Evolutionary conservation across 345 rosid genomes (phyloP).

Genomic region (Euclidium syriacum): DNA sequence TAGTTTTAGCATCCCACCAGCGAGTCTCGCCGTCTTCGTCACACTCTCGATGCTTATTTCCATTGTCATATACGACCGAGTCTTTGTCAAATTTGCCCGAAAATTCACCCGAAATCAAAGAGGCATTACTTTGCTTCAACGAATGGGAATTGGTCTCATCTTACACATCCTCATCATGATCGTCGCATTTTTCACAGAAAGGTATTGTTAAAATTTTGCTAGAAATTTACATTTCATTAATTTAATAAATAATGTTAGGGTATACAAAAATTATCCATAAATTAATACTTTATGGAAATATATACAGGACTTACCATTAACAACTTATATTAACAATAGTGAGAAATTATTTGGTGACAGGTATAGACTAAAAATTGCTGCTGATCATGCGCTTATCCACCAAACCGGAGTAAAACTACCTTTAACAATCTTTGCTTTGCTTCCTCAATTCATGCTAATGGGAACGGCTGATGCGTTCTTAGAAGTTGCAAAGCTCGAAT

Average conservation of each 20-base stretch:
- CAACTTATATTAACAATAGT: not conserved
- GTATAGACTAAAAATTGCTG: conserved; percentile 50
- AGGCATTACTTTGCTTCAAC: conserved; percentile 68
- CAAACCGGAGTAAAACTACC: conserved; percentile 41
- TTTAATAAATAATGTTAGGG: too few relatives aligned
- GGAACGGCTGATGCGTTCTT: conserved; percentile 70
- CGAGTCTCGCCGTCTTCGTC: conserved; percentile 53
- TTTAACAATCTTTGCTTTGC: conserved; percentile 47
- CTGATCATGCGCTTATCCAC: conserved; percentile 23
- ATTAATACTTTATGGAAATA: too few relatives aligned
- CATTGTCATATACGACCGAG: conserved; percentile 49
- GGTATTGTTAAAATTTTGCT: conserved; percentile 12
- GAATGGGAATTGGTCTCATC: conserved; percentile 65
- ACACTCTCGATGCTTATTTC: conserved; percentile 64
- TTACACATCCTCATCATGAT: conserved; percentile 51
- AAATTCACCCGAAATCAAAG: conserved; percentile 56
- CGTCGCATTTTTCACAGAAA: conserved; percentile 44
- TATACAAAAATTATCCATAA: too few relatives aligned
- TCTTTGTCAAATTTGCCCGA: conserved; percentile 37
- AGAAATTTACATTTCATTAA: too few relatives aligned
- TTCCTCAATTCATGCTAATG: conserved; percentile 68
- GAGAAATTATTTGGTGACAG: conserved; percentile 17
- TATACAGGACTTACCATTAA: too few relatives aligned
- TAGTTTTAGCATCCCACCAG: conserved; percentile 60
- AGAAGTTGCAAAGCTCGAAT: conserved; percentile 77